Base-by-base conservation (phyloP, 306 rosid genomes). In the Trifolium pratense region DNA sequence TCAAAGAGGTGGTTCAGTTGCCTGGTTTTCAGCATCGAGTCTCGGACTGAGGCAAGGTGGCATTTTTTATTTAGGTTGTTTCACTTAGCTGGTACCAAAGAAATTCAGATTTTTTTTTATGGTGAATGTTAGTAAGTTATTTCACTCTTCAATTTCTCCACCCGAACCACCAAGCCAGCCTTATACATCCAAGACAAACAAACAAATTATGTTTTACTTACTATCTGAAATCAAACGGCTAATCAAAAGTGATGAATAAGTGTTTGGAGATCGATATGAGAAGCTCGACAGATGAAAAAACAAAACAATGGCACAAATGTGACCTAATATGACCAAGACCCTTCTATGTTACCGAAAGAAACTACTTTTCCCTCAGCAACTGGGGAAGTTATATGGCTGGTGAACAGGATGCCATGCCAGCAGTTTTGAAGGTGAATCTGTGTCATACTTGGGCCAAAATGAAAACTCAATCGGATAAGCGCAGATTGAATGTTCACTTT, bases 151-250 rank as follows among this genome's bases (percentile, higher is more conserved):
- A 49, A 49, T 7, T 49, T 7, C 55, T 48, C 23, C 56, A 49
- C 56, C 23, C 10, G 11, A 49, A 49, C 56, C 56, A 49, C 56
- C 56, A 49, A 49, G 23, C 23, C 56, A 49, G n/a, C 55, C 55
- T 48, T 48, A 7, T 52, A 51, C 8, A 16, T 51, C 23, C 8
- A 51, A 51, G 17, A 51, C 58, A 17, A 51, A 51, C 58, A 52
- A 52, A 18, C 59, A 52, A 52, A 52, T 17, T 53, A 11, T 7
- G 15, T 20, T 18, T 53, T 25, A 53, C 29, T 9, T 52, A 18
- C 12, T 9, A 21, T 9, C 59, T 20, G 14, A 53, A 53, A 9
- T 52, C 59, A 17, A 52, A 21, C 18, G 26, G 58, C 58, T 13
- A 52, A 10, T 18, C 58, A 17, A 52, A 52, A 18, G 59, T 52